Percentiles rank a stretch among this genome's conserved stretches.
Evolutionary conservation across 2,329 filamentous ascomycete genomes (phyloP).

Genomic region (Rugonectria rugulosa): DNA sequence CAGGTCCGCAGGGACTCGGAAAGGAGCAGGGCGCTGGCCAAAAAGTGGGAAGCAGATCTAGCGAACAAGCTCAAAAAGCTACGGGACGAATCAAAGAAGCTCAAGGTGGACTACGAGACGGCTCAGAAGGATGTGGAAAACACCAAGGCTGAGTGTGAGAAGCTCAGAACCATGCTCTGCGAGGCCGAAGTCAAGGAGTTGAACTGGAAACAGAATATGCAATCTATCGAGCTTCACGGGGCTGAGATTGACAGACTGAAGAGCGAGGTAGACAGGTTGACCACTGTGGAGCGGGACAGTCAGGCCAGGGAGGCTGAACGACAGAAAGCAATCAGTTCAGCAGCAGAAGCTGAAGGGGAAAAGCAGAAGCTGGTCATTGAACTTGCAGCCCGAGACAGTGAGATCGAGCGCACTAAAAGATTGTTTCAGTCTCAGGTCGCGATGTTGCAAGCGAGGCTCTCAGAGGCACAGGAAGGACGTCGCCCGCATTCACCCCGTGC

Average conservation of each 20-base stretch:
- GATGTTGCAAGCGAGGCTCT: conserved; percentile 55
- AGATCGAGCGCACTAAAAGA: conserved; percentile 52
- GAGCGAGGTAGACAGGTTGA: conserved; percentile 65
- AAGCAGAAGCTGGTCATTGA: conserved; percentile 67
- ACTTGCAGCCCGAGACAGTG: conserved; percentile 59
- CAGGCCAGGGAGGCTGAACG: conserved; percentile 70
- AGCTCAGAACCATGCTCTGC: conserved; percentile 71
- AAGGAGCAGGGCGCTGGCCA: conserved; percentile 74
- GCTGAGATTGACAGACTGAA: conserved; percentile 68
- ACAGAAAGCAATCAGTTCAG: conserved; percentile 63
- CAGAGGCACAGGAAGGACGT: conserved; percentile 45
- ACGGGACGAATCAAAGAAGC: conserved; percentile 74
- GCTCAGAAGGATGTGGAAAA: conserved; percentile 66
- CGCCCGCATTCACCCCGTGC: conserved; percentile 37
- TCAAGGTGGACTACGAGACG: conserved; percentile 63
- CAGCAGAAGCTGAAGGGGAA: conserved; percentile 64
- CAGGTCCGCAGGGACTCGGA: conserved; percentile 77
- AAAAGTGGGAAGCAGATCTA: conserved; percentile 80
- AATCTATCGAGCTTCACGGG: conserved; percentile 67
- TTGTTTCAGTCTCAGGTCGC: conserved; percentile 58
- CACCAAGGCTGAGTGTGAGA: conserved; percentile 66
- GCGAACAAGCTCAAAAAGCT: conserved; percentile 70
- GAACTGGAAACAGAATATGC: conserved; percentile 67
- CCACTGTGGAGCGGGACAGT: conserved; percentile 67
- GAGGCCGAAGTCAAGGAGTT: conserved; percentile 74